Conservation (phyloP, 2,329 filamentous ascomycete species). For the Huntiella omanensis region DNA sequence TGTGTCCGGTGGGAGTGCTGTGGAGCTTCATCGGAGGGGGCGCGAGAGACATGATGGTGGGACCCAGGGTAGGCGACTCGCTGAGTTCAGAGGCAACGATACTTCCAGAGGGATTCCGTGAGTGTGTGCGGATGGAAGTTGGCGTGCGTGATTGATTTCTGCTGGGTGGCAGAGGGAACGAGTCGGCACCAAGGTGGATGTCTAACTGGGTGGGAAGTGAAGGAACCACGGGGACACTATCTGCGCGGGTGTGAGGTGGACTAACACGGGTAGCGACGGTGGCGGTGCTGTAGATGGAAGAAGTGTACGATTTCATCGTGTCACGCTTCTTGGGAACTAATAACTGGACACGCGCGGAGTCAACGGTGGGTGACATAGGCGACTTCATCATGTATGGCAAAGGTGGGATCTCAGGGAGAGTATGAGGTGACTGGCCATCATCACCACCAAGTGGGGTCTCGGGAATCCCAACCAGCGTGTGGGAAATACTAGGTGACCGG, state of each 20-base stretch:
- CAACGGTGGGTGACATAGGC: not conserved
- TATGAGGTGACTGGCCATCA: not conserved
- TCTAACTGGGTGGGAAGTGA: not conserved
- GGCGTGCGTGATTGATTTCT: not conserved
- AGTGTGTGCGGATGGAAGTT: not conserved
- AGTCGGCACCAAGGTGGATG: not conserved
- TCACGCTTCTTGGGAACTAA: not conserved
- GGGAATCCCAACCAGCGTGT: conserved; percentile 4
- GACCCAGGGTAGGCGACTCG: not conserved
- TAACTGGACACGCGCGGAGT: not conserved
- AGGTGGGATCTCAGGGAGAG: conserved; percentile 1
- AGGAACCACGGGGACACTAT: conserved; percentile 1
- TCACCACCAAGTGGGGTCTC: not conserved
- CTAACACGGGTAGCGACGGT: not conserved
- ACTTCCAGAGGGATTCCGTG: not conserved
- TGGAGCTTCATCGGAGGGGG: not conserved
- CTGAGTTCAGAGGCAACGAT: not conserved
- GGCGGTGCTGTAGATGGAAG: conserved; percentile 1
- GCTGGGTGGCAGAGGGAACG: not conserved
- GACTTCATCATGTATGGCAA: conserved; percentile 3
- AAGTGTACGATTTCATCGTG: conserved; percentile 1
- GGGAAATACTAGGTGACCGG: not conserved
- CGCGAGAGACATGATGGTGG: not conserved
- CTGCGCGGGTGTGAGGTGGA: not conserved
- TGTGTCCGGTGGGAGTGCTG: not conserved